phyloP scores from a whole-genome alignment of 768 basidiomycete species.

The Lentinula boryana region DNA sequence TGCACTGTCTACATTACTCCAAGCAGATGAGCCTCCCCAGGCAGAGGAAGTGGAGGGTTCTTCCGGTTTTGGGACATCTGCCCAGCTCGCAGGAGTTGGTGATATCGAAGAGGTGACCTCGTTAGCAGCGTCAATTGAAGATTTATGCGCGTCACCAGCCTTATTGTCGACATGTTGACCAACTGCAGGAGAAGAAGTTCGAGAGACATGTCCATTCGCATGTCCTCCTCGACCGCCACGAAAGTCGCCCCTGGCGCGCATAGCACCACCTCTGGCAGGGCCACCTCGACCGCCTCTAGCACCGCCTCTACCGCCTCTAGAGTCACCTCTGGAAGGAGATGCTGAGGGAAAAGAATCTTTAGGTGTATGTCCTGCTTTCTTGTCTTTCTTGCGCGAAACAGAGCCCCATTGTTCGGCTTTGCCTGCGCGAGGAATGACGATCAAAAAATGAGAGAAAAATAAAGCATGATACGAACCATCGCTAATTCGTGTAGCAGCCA shows the following conservation, averaged over 20 bases:
- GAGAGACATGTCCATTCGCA: slow-evolving; percentile 33
- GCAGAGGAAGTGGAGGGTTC: slow-evolving; percentile 14
- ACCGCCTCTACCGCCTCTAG: slow-evolving; percentile 57
- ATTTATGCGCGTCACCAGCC: slow-evolving; percentile 22
- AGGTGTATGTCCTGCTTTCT: slow-evolving; percentile 50
- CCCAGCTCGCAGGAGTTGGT: slow-evolving; percentile 29
- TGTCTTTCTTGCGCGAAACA: slow-evolving; percentile 84
- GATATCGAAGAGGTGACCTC: slow-evolving; percentile 17
- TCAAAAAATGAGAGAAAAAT: slow-evolving; percentile 5
- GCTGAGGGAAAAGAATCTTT: slow-evolving; percentile 42
- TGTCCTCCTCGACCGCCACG: slow-evolving; percentile 11
- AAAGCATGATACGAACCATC: slow-evolving; percentile 48
- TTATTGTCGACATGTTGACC: slow-evolving; percentile 8
- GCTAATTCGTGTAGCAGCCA: slow-evolving; percentile 67
- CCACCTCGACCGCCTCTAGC: slow-evolving; percentile 54
- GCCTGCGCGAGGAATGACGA: slow-evolving; percentile 36
- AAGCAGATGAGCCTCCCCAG: slow-evolving; percentile 29
- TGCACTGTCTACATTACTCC: slow-evolving; percentile 4
- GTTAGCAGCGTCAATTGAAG: slow-evolving; percentile 16
- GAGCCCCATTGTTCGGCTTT: slow-evolving; percentile 76
- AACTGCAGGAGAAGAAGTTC: slow-evolving; percentile 24
- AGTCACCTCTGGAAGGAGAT: slow-evolving; percentile 36
- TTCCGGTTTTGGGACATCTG: slow-evolving; percentile 1
- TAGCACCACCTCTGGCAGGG: slow-evolving; percentile 37
- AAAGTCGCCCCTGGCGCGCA: slow-evolving; percentile 25